Evolutionary conservation across 257 asterid genomes (phyloP), one percentile per base, ranked within the genome.

Genomic region (Fraxinus americana): DNA sequence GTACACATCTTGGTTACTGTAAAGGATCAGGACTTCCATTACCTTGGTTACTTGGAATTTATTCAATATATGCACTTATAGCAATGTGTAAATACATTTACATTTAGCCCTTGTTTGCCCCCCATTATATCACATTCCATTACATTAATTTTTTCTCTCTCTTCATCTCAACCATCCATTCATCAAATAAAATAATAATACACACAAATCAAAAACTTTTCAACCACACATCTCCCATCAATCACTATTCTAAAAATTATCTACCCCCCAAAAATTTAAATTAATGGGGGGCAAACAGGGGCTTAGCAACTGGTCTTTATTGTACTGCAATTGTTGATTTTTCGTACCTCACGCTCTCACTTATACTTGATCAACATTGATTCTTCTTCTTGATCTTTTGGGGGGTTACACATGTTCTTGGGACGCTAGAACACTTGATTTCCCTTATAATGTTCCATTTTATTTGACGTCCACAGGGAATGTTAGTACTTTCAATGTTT

Each of bases 371-470:
- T 38, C 2, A 72, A 61, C 61, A 30, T 23, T 23, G 17, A 23
- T 63, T 10, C 2, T 25, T 54, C 25, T 54, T 54, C 63, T 54
- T 54, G 63, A 65, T 27, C n/a, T 27, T 27, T 69, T 57, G 34
- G 34, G 50, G 50, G 68, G 16, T 29, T 72, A 23, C 77, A 52
- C 38, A n/a, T 66, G n/a, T 23, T 21, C 43, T n/a, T 78, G 76
- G 10, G 19, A 9, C 16, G 16, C 19, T 45, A 63, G 69, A 17
- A 43, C 67, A 19, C 67, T 6, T 36, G 34, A 27, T 27, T 67
- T 52, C 29, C n/a, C 29, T 73, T 69, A 29, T 63, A 10, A 12
- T 8, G 25, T 72, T 41, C 23, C 17, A 16, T 63, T 78, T 78
- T 35, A 68, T 65, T 50, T 13, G 36, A 54, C 17, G 1, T 45